Conservation (phyloP, 2,329 filamentous ascomycete species). For the Penicillium sp. region DNA sequence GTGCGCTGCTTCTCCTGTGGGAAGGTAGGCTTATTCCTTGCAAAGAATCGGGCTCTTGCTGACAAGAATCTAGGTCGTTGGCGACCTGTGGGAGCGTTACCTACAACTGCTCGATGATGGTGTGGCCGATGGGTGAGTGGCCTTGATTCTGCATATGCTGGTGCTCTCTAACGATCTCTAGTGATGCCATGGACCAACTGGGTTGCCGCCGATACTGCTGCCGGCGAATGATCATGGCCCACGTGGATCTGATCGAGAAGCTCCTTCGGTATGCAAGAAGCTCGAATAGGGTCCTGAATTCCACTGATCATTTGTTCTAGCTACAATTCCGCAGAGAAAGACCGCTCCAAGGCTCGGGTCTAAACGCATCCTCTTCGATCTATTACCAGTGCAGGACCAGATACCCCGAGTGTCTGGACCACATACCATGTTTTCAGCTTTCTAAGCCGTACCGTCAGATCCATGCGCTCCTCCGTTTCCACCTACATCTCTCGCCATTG, state of each 20-base stretch:
- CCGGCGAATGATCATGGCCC: conserved; percentile 98
- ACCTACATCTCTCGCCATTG: no score
- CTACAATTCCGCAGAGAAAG: conserved; percentile 31
- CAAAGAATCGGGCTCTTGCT: neutral
- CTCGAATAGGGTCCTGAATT: neutral
- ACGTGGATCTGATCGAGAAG: conserved; percentile 98
- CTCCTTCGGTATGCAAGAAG: conserved; percentile 69
- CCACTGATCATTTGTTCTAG: conserved; percentile 13
- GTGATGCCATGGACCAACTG: conserved; percentile 92
- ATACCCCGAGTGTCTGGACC: no score
- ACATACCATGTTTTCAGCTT: no score
- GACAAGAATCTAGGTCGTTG: conserved; percentile 64
- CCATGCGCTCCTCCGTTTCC: no score
- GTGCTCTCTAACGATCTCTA: conserved; percentile 37
- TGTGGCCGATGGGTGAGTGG: conserved; percentile 64
- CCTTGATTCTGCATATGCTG: conserved; percentile 1
- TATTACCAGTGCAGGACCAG: no score
- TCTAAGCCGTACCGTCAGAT: no score
- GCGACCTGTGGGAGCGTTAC: conserved; percentile 96
- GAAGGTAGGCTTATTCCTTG: conserved; percentile 59
- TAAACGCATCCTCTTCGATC: conserved; percentile 8
- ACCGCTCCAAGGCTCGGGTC: conserved; percentile 25
- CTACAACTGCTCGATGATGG: conserved; percentile 77
- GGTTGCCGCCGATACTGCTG: conserved; percentile 96
- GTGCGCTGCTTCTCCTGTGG: conserved; percentile 98